Base-by-base conservation (phyloP, 805 yeast genomes). In the Lachancea nothofagi region DNA sequence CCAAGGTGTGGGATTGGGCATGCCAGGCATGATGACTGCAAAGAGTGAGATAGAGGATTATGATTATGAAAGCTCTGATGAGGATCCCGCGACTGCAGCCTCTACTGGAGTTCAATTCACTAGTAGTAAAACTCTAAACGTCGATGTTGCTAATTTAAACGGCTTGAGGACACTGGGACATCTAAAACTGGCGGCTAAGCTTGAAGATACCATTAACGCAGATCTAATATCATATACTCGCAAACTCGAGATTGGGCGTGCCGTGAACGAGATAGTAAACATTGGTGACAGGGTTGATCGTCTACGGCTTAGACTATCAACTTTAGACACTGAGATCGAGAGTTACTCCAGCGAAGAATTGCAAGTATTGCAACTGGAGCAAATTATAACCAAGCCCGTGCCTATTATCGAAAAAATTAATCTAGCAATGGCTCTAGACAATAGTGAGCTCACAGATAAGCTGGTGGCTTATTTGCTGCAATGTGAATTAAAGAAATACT, bases 1-100 rank as follows among this genome's bases (percentile, higher is more conserved):
- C 0, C 74, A 72, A 30, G 80, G 86, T 1, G 62, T 76, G 14
- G 96, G 96, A 3, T 70, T 88, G 21, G 95, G 95, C 2, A 50
- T 36, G 89, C 75, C 20, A 57, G 71, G 27, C 49, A 61, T 13
- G 77, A 73, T 47, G 51, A 59, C 41, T 14, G 46, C 54, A n/a
- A 42, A 44, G 9, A 22, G 26, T 15, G 15, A 19, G 12, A 12
- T 31, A 12, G 45, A 44, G 24, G 45, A 46, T 7, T 42, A 47
- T 13, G 49, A 48, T 23, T 45, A 48, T 18, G 40, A 34, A 8
- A 48, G 50, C 34, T 48, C 55, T 31, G 52, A 47, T 14, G 59
- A 49, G 14, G 50, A 38, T 1, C 37, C 38, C 24, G 36, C 39
- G 7, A 37, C 39, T 7, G 38, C 22, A 18, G 15, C 15, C n/a